Percentiles rank a stretch among this genome's conserved stretches.
Evolutionary conservation across 176 grass and related monocot genomes (phyloP).

Genomic region (Melocanna baccifera): DNA sequence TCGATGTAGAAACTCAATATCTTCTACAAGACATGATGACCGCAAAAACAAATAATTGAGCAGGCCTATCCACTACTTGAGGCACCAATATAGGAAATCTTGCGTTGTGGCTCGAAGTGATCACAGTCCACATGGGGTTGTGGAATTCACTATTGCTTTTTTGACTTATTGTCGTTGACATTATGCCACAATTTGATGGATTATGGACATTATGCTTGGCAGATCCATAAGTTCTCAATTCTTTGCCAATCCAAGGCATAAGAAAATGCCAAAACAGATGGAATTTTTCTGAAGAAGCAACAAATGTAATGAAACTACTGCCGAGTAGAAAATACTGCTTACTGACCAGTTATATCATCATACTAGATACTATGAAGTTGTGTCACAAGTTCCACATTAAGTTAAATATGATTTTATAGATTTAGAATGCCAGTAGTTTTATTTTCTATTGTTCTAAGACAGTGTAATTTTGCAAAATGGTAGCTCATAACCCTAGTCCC

Average conservation of each 20-base stretch:
- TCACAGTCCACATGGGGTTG: neutral
- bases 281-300: neutral
- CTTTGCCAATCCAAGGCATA: neutral
- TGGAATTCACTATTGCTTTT: neutral
- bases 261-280: neutral
- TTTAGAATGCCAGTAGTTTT: neutral
- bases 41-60: neutral
- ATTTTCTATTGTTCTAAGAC: neutral
- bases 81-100: slow-evolving; percentile 14
- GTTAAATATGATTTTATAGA: neutral
- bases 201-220: neutral
- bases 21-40: neutral
- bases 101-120: neutral
- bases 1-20: neutral
- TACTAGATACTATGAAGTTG: neutral
- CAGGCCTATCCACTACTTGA: neutral
- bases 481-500: neutral
- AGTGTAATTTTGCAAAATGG: neutral
- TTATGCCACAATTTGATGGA: neutral
- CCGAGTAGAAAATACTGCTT: neutral
- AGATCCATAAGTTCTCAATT: neutral
- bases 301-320: neutral
- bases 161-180: neutral
- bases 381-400: neutral
- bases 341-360: neutral